Evolutionary conservation across 2,329 filamentous ascomycete genomes (phyloP), one percentile per base, ranked within the genome.

Genomic region (Tolypocladium endophyticum): DNA sequence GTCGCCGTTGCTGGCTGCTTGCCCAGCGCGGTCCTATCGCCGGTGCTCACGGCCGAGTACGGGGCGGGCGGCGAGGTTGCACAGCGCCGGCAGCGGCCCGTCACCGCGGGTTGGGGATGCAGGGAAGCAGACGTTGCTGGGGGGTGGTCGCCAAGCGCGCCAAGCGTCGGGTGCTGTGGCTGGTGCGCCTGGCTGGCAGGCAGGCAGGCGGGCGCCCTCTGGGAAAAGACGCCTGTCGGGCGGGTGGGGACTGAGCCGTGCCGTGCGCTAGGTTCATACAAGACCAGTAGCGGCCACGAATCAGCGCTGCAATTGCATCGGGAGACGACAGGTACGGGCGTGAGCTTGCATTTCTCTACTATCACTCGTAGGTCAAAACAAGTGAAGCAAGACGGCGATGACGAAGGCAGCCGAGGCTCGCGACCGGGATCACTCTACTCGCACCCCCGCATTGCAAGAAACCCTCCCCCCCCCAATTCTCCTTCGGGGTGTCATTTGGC

Each of bases 41-140:
- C 20, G 18, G n/a, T 57, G 55, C 23, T 2, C 43, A 12, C 20
- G 35, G 28, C 30, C 18, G n/a, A 16, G 45, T 20, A 7, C 47
- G 47, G 16, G 8, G 28, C 14, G 47, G 2, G 4, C 57, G 45
- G 39, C 18, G 52, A 36, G 56, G 60, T 62, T 47, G 60, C 62
- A 62, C 63, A 58, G 52, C 53, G 60, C 57, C 60, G 61, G 58
- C 62, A 65, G 56, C 58, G 57, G 59, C 56, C 62, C 62, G 62
- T 53, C 55, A 59, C 41, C 58, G 52, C 52, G 16, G 57, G 30
- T n/a, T 33, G 35, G 58, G 41, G 36, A 33, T 18, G 53, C 30
- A 47, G 53, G 47, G 36, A 38, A 5, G 35, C 20, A n/a, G 47
- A 14, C 41, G 38, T 57, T 28, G 23, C n/a, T 25, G 54, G 25